Evolutionary conservation across 2,329 filamentous ascomycete genomes (phyloP).

Genomic region (Hypoxylon sp.): DNA sequence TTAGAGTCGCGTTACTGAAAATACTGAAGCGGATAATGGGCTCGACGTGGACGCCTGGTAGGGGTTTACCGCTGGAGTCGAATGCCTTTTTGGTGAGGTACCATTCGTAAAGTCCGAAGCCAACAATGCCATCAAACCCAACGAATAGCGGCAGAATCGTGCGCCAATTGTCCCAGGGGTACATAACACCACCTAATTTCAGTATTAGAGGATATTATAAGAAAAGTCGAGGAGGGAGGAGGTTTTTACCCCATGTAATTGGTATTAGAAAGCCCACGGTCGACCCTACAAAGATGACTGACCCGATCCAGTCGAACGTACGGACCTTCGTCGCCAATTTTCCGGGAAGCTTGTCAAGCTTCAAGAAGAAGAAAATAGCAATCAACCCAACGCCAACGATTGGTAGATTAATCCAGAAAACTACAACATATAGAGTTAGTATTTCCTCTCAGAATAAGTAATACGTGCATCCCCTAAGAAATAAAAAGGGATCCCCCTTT

Average conservation of each 20-base stretch:
- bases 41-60: slow-evolving; percentile 21
- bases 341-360: slow-evolving; percentile 17
- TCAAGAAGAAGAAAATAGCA: slow-evolving; percentile 19
- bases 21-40: slow-evolving; percentile 26
- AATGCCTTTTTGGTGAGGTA: slow-evolving; percentile 26
- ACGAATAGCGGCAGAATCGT: slow-evolving; percentile 20
- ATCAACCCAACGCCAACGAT: slow-evolving; percentile 28
- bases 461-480: not conserved
- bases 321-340: slow-evolving; percentile 11
- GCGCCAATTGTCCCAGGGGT: slow-evolving; percentile 25
- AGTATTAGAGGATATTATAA: not conserved
- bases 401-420: slow-evolving; percentile 31
- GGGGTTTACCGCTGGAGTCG: slow-evolving; percentile 6
- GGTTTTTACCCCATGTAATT: slow-evolving; percentile 18
- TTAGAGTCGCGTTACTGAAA: slow-evolving; percentile 21
- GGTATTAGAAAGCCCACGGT: slow-evolving; percentile 21
- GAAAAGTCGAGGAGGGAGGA: not conserved
- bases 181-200: slow-evolving; percentile 22
- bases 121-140: slow-evolving; percentile 28
- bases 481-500: not conserved
- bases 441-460: not conserved
- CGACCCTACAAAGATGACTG: slow-evolving; percentile 16
- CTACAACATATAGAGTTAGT: slow-evolving; percentile 8
- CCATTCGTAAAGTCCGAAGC: slow-evolving; percentile 20
- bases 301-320: slow-evolving; percentile 27